Conservation (phyloP, 2,329 filamentous ascomycete genomes). For the Fusarium sp. region DNA sequence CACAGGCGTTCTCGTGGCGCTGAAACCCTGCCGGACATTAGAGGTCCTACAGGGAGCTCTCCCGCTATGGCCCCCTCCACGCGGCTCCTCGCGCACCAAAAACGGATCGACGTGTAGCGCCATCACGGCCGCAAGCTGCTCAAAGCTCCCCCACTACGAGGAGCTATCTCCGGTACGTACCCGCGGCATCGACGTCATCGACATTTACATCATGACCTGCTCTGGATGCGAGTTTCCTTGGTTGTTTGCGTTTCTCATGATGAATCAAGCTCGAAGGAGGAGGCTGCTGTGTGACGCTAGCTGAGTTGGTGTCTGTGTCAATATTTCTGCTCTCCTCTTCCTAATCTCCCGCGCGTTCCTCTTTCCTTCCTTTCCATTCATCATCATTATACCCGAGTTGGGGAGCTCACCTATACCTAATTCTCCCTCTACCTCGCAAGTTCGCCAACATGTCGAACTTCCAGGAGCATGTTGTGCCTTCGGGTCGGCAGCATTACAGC, state of each 20-base stretch:
- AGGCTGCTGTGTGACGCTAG: slow-evolving; percentile 31
- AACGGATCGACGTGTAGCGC: slow-evolving; percentile 28
- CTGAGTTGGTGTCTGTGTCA: slow-evolving; percentile 15
- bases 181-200: slow-evolving; percentile 41
- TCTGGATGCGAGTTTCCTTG: slow-evolving; percentile 26
- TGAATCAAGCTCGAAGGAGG: slow-evolving; percentile 24
- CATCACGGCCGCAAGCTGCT: neutral
- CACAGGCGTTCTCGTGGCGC: slow-evolving; percentile 19
- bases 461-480: slow-evolving; percentile 56
- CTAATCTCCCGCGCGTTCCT: neutral
- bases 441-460: slow-evolving; percentile 50
- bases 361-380: neutral
- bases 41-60: slow-evolving; percentile 19
- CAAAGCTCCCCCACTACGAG: slow-evolving; percentile 11
- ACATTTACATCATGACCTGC: slow-evolving; percentile 33
- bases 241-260: slow-evolving; percentile 33
- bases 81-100: slow-evolving; percentile 30
- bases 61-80: slow-evolving; percentile 20
- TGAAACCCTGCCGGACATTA: slow-evolving; percentile 7
- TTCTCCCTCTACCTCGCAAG: slow-evolving; percentile 5
- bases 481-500: slow-evolving; percentile 78
- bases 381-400: slow-evolving; percentile 8
- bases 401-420: slow-evolving; percentile 15
- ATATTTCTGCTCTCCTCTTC: slow-evolving; percentile 20
- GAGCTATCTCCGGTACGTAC: slow-evolving; percentile 19